Evolutionary conservation across 495 filamentous ascomycete species (phyloP).

Genomic region (Lentithecium fluviatile): DNA sequence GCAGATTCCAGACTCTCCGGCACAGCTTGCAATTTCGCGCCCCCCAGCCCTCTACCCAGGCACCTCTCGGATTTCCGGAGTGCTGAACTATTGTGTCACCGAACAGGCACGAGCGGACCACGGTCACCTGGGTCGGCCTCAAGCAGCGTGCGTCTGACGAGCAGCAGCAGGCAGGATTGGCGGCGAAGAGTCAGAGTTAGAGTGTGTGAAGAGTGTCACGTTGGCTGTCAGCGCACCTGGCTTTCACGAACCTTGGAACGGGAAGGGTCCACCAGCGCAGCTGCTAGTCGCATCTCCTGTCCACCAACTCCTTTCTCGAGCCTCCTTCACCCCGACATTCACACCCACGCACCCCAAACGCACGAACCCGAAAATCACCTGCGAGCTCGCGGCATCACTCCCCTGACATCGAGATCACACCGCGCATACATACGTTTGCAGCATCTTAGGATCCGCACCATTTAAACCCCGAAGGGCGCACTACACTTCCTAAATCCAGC

Average conservation of each 20-base stretch:
- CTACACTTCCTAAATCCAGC: not conserved
- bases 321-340: not conserved
- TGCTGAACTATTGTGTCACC: not conserved
- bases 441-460: not conserved
- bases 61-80: no score
- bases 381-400: not conserved
- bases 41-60: slow-evolving; percentile 6
- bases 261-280: no score
- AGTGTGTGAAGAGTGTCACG: no score
- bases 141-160: slow-evolving; percentile 2
- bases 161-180: slow-evolving; percentile 2
- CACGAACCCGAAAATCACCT: not conserved
- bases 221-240: no score
- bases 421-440: slow-evolving; percentile 1
- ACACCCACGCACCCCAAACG: not conserved
- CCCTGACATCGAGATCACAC: slow-evolving; percentile 1
- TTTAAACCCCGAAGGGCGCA: not conserved
- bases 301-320: no score
- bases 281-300: no score
- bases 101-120: not conserved
- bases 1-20: no score
- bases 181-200: slow-evolving; percentile 1
- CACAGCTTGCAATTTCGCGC: not conserved
- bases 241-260: no score
- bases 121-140: not conserved